Evolutionary conservation across 768 basidiomycete genomes (phyloP), one percentile per base, ranked within the genome.

Genomic region (Fomitopsis pulvina): DNA sequence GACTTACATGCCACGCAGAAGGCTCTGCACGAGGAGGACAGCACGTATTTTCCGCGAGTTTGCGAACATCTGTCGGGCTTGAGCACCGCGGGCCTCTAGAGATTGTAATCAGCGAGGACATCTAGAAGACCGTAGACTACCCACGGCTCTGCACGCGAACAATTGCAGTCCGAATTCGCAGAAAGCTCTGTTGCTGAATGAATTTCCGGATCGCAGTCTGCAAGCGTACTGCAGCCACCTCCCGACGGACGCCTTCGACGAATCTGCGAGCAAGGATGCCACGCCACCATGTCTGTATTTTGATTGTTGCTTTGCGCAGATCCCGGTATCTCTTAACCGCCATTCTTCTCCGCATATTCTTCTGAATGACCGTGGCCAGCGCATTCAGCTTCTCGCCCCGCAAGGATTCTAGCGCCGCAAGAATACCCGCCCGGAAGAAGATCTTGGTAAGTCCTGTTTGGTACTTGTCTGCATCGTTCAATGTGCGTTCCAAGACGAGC

Each of bases 391-490:
- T 77, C 52, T 88, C 83, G 6, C 92, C 84, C 34, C 96, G 88
- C 48, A 94, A 75, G 14, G 90, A 81, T 69, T 99, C 96, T 40
- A 99, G 76, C 5, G 88, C 87, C 24, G 96, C 95, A 48, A 99
- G 85, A 92, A 98, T 97, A 55, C 96, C 96, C 11, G 96, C 94
- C 52, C 96, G 83, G 79, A 99, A 98, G 73, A 99, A 99, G 58
- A 99, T 97, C 71, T 99, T 99, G 24, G 91, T 98, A 25, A 93
- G 77, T 58, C 96, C 96, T 61, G 85, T 84, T 69, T 99, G 96
- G 68, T 93, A 96, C 74, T 95, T 97, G 75, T 97, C 94, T 6
- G 85, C 78, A 56, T 98, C 96, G 30, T 85, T 85, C 63, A 97
- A 89, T 0, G 92, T 93, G 61, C 76, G 81, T 51, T 85, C 79